A percentile compares a stretch with the other conserved stretches of the same genome.
phyloP scores from a whole-genome alignment of 371 early-diverging fungal genomes.

The Batrachochytrium dendrobatidis region DNA sequence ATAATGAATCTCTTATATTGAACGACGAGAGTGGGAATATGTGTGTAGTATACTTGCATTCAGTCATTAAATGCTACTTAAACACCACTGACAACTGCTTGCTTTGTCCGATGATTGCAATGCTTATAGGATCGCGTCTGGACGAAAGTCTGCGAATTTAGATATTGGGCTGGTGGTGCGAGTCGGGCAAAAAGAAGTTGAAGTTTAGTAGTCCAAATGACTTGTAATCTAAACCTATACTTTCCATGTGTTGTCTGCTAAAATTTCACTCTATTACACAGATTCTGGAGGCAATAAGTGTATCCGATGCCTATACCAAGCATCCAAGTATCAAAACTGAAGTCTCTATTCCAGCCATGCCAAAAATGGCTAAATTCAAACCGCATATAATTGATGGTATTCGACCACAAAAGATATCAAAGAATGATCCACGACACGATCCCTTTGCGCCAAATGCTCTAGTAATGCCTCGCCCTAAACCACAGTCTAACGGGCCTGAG shows the following conservation, averaged over 20 bases:
- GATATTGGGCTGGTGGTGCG: constrained; percentile 26
- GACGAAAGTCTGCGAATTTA: neutral
- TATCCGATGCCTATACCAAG: too few relatives aligned
- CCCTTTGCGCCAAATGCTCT: constrained; percentile 27
- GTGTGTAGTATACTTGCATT: constrained; percentile 18
- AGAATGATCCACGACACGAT: constrained; percentile 25
- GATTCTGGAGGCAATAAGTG: too few relatives aligned
- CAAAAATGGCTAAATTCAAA: too few relatives aligned
- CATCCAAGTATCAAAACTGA: too few relatives aligned
- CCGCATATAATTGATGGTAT: constrained; percentile 2
- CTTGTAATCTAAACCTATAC: neutral
- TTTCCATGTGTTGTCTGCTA: neutral
- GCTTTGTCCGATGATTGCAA: neutral
- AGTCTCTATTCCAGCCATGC: too few relatives aligned
- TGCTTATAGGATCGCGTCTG: constrained; percentile 22
- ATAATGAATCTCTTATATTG: constrained; percentile 15
- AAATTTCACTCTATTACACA: too few relatives aligned
- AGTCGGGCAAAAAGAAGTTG: constrained; percentile 39
- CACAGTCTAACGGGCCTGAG: constrained; percentile 7
- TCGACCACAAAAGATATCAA: neutral
- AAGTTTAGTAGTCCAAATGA: constrained; percentile 32
- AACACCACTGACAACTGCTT: neutral
- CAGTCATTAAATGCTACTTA: neutral
- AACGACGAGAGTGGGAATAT: constrained; percentile 34
- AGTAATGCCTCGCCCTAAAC: constrained; percentile 28